phyloP scores from a whole-genome alignment of 805 yeast species.

The Zygotorulaspora sp. region DNA sequence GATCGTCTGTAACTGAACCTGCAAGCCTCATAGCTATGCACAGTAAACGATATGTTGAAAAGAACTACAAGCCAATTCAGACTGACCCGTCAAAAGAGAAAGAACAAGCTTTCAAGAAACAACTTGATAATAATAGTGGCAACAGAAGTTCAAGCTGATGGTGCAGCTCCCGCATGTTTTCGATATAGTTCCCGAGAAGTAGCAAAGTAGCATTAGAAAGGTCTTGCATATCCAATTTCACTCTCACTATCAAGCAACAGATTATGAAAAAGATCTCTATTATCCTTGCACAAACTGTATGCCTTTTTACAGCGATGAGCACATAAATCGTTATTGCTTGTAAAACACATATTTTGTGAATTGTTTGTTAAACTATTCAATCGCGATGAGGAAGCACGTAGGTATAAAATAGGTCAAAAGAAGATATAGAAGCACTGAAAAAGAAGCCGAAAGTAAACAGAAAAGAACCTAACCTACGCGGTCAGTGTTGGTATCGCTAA shows the following conservation, averaged over 20 bases:
- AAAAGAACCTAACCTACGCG: too few species aligned
- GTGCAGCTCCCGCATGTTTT: slow-evolving; percentile 40
- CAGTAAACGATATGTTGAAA: slow-evolving; percentile 39
- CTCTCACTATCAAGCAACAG: slow-evolving; percentile 33
- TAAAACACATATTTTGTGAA: too few species aligned
- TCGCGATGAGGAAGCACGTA: too few species aligned
- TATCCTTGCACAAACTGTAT: too few species aligned
- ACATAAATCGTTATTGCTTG: too few species aligned
- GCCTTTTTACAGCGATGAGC: too few species aligned
- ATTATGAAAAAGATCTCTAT: slow-evolving; percentile 45
- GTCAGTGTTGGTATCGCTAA: too few species aligned
- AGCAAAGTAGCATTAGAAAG: slow-evolving; percentile 38
- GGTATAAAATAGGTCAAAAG: too few species aligned
- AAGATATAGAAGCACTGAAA: too few species aligned
- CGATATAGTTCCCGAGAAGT: slow-evolving; percentile 39
- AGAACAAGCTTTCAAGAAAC: slow-evolving; percentile 36
- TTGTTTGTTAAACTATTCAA: too few species aligned
- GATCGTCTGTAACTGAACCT: slow-evolving; percentile 49
- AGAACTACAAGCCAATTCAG: slow-evolving; percentile 45
- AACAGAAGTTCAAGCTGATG: slow-evolving; percentile 37
- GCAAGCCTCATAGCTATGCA: slow-evolving; percentile 52
- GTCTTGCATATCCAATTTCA: slow-evolving; percentile 53
- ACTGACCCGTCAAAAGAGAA: slow-evolving; percentile 45
- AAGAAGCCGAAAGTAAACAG: too few species aligned
- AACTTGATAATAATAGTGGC: slow-evolving; percentile 30